Evolutionary conservation across 768 basidiomycete genomes (phyloP).

Genomic region (Mycena galopus): DNA sequence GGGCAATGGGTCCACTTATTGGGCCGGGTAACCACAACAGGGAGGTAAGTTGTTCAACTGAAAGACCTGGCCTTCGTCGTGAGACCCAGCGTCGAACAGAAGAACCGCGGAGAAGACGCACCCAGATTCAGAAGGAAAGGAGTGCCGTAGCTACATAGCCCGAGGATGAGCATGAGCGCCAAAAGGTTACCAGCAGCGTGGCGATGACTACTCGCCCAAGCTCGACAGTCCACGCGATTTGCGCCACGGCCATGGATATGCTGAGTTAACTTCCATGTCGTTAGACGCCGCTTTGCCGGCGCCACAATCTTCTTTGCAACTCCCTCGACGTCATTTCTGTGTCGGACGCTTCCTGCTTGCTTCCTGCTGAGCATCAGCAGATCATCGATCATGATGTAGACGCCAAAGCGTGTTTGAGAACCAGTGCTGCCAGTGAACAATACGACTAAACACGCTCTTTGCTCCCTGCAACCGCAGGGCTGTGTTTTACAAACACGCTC

Average conservation of each 20-base stretch:
- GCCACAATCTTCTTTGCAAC: slow-evolving; percentile 14
- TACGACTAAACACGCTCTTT: too few species aligned
- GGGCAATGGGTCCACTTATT: slow-evolving; percentile 93
- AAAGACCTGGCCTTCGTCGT: slow-evolving; percentile 66
- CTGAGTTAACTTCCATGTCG: slow-evolving; percentile 84
- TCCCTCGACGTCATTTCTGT: slow-evolving; percentile 23
- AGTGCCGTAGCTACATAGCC: slow-evolving; percentile 84
- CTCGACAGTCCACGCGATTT: slow-evolving; percentile 96
- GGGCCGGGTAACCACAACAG: slow-evolving; percentile 97
- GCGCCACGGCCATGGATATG: slow-evolving; percentile 94
- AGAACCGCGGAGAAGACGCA: slow-evolving; percentile 25
- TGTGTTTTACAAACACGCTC: too few species aligned
- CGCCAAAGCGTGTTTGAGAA: too few species aligned
- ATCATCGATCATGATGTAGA: too few species aligned
- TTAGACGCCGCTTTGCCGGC: slow-evolving; percentile 50
- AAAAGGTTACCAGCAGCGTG: background rate
- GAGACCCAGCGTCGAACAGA: background rate
- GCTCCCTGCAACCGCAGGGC: too few species aligned
- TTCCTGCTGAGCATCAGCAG: too few species aligned
- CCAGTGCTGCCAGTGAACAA: too few species aligned
- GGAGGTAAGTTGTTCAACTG: slow-evolving; percentile 91
- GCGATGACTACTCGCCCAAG: slow-evolving; percentile 77
- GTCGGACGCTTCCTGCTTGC: slow-evolving; percentile 26
- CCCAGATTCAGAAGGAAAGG: slow-evolving; percentile 83
- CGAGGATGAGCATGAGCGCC: slow-evolving; percentile 33